These are phyloP conservation scores for Monosporozyma servazzii DNA, from an alignment of 805 yeast genomes.

Conservation along the genomic window DNA sequence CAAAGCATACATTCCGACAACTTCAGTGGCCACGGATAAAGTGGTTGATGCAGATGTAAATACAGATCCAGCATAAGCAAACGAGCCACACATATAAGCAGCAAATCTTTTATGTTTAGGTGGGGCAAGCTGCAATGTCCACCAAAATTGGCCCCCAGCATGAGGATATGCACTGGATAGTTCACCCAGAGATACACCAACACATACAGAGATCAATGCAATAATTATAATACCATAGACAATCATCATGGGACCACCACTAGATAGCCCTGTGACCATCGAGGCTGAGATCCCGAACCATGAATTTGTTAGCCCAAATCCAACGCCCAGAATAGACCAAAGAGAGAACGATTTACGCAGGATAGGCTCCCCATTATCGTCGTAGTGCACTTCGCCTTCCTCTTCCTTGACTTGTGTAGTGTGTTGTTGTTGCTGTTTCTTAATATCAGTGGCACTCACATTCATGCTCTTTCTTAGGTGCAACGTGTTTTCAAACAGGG, in stretches of 20 bases:
- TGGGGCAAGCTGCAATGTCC: slow-evolving; percentile 52
- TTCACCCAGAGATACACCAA: slow-evolving; percentile 47
- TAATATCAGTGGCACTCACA: neutral
- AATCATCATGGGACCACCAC: slow-evolving; percentile 55
- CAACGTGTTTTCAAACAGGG: neutral
- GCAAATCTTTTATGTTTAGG: slow-evolving; percentile 34
- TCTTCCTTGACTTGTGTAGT: neutral
- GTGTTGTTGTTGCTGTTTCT: neutral
- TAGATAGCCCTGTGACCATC: slow-evolving; percentile 44
- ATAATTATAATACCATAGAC: slow-evolving; percentile 50
- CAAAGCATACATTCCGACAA: slow-evolving; percentile 43
- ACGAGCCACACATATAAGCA: slow-evolving; percentile 54
- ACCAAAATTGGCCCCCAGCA: slow-evolving; percentile 58
- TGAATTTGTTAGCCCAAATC: slow-evolving; percentile 53
- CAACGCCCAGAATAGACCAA: slow-evolving; percentile 48
- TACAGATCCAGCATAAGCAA: slow-evolving; percentile 57
- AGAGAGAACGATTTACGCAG: slow-evolving; percentile 37
- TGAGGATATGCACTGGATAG: slow-evolving; percentile 49
- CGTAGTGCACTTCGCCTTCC: neutral
- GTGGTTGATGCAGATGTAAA: slow-evolving; percentile 59
- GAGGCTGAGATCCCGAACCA: slow-evolving; percentile 61
- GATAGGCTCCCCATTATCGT: slow-evolving; percentile 19
- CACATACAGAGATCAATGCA: slow-evolving; percentile 39
- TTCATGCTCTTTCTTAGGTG: neutral
- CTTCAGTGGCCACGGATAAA: slow-evolving; percentile 44